Evolutionary conservation across 2,329 filamentous ascomycete genomes (phyloP), one percentile per base, ranked within the genome.

Genomic region (Calonectria fujianensis): DNA sequence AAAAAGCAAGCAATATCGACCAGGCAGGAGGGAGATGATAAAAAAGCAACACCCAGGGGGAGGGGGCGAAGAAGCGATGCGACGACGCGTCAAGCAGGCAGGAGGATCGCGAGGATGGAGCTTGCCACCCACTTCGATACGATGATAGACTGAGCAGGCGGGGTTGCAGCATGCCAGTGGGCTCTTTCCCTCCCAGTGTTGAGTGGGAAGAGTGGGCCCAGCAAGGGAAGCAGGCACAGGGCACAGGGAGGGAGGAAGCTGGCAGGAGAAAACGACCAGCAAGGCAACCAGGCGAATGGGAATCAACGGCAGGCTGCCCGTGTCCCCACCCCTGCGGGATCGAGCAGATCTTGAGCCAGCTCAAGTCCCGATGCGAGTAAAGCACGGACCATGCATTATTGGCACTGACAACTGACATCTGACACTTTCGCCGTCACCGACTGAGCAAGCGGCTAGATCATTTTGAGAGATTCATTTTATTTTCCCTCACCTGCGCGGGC

Each of bases 261-360:
- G 35, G 37, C 18, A 31, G n/a, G 37, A 45, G 32, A 69, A 27
- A 69, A 59, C 39, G 67, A 48, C 45, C 9, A 37, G 50, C 14
- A 20, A 29, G 52, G 57, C 57, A 61, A 9, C 29, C 16, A 48
- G 39, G 61, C 61, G 31, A 65, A 65, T 63, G 37, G 45, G 24
- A 57, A 39, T 45, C 3, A 20, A 27, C 24, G 37, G 20, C 50
- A 24, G 37, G 24, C 31, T 20, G 31, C 39, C 48, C 31, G 27
- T 54, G 41, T 61, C 51, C 65, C 39, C 78, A 75, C 75, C 73
- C 50, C 41, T 61, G 54, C 45, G 51, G 64, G 75, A 80, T 80
- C 78, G 78, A 64, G 59, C 57, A 73, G 78, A 80, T 80, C 78
- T 80, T 41, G 67, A 73, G 66, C 74, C 77, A 77, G 57, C 72